phyloP scores from a whole-genome alignment of 495 filamentous ascomycete species.

The Platismatia glauca region DNA sequence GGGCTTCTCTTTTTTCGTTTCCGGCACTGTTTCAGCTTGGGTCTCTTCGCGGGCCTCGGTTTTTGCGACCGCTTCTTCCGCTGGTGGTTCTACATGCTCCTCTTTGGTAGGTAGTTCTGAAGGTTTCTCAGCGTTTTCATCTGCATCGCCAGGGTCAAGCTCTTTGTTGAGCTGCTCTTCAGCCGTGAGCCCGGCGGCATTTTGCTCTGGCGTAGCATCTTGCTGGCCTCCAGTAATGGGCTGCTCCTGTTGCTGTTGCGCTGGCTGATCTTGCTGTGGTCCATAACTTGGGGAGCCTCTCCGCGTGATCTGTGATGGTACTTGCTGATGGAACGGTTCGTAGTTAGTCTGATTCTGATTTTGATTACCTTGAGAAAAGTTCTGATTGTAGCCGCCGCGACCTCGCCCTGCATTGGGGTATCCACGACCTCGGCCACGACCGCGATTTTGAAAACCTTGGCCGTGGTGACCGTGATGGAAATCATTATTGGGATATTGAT shows the following conservation, averaged over 20 bases:
- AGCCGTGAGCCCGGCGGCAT: constrained; percentile 10
- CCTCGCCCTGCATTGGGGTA: constrained; percentile 42
- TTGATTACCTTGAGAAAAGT: constrained; percentile 22
- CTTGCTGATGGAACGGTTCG: constrained; percentile 31
- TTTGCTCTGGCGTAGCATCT: constrained; percentile 5
- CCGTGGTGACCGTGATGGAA: constrained; percentile 57
- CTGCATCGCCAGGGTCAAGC: constrained; percentile 27
- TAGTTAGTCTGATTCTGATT: constrained; percentile 33
- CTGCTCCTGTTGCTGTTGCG: constrained; percentile 8
- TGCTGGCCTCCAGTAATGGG: constrained; percentile 5
- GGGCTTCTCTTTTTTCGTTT: constrained; percentile 18
- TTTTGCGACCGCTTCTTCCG: constrained; percentile 13
- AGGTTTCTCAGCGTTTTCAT: constrained; percentile 19
- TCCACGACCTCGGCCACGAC: constrained; percentile 61
- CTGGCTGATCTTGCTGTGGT: constrained; percentile 12
- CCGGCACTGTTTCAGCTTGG: constrained; percentile 14
- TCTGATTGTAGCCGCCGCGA: constrained; percentile 43
- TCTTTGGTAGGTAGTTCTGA: constrained; percentile 11
- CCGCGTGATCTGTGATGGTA: constrained; percentile 26
- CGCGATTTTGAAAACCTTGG: constrained; percentile 45
- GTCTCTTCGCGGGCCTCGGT: constrained; percentile 17
- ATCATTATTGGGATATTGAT: constrained; percentile 47
- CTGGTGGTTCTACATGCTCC: constrained; percentile 11
- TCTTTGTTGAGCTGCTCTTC: constrained; percentile 28
- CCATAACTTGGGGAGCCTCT: constrained; percentile 19